Evolutionary conservation across 1,139 yeast species (phyloP).

Genomic region (Candida tropicalis): DNA sequence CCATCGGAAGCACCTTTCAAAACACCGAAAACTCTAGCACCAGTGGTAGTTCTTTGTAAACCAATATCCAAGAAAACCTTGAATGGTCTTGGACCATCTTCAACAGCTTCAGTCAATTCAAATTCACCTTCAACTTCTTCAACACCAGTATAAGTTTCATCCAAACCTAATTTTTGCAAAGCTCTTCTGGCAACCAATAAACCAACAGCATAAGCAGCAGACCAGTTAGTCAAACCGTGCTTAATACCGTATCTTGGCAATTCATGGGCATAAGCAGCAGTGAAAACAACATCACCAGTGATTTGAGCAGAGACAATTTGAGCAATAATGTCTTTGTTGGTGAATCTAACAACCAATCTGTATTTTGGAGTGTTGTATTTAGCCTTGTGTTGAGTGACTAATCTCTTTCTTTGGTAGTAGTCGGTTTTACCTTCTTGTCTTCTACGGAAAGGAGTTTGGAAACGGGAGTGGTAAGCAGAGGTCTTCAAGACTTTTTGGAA

Average conservation of each 20-base stretch:
- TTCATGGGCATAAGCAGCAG: conserved; percentile 99
- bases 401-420: conserved; percentile 99
- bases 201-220: conserved; percentile 99
- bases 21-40: conserved; percentile 99
- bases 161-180: conserved; percentile 95
- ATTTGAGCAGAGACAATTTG: conserved; percentile 96
- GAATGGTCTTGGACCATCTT: conserved; percentile 99
- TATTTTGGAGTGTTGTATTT: conserved; percentile 99
- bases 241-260: conserved; percentile 96
- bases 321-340: conserved; percentile 99
- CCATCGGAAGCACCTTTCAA: conserved; percentile 99
- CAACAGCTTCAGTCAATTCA: conserved; percentile 98
- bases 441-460: conserved; percentile 99
- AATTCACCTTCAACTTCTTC: conserved; percentile 99
- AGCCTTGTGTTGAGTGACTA: conserved; percentile 99
- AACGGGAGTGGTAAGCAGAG: conserved; percentile 98
- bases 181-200: conserved; percentile 99
- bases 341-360: conserved; percentile 99
- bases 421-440: conserved; percentile 99
- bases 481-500: conserved; percentile 74
- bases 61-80: conserved; percentile 99
- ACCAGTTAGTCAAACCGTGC: conserved; percentile 99
- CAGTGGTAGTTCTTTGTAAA: conserved; percentile 99
- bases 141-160: conserved; percentile 97
- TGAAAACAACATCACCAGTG: conserved; percentile 93